Evolutionary conservation across 345 rosid genomes (phyloP).

Genomic region (Pseudoturritis turrita): DNA sequence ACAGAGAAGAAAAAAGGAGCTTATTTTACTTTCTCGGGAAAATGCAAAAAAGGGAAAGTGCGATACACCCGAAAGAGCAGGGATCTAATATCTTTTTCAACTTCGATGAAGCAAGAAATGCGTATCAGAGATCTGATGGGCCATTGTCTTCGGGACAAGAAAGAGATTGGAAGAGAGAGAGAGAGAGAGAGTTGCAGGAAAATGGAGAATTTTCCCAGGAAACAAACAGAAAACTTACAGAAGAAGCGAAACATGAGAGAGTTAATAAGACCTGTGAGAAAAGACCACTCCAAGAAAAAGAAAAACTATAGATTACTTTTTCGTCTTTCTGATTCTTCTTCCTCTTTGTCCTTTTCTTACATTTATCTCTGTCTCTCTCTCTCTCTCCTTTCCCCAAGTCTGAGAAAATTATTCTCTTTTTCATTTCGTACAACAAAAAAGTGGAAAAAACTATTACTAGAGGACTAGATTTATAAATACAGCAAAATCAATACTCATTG

Average conservation of each 20-base stretch:
- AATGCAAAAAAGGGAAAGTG: slow-evolving; percentile 9
- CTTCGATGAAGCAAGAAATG: slow-evolving; percentile 28
- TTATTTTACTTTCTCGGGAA: slow-evolving; percentile 24
- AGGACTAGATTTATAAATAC: neutral
- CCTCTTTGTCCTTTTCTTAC: slow-evolving; percentile 20
- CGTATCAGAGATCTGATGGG: slow-evolving; percentile 50
- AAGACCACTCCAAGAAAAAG: neutral
- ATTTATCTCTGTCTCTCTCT: neutral
- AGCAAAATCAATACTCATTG: neutral
- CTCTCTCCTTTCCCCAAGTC: slow-evolving; percentile 1
- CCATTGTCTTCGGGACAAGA: slow-evolving; percentile 35
- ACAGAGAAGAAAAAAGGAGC: slow-evolving; percentile 5
- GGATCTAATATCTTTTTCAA: slow-evolving; percentile 10
- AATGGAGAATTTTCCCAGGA: slow-evolving; percentile 4
- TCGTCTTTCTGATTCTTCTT: slow-evolving; percentile 20
- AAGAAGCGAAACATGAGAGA: slow-evolving; percentile 20
- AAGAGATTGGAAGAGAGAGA: slow-evolving; percentile 13
- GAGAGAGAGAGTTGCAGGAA: slow-evolving; percentile 3
- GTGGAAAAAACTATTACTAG: neutral
- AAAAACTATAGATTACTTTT: neutral
- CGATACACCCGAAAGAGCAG: slow-evolving; percentile 18
- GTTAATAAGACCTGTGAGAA: neutral
- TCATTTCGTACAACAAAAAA: neutral
- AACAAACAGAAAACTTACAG: slow-evolving; percentile 7
- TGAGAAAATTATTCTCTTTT: neutral